A percentile compares a stretch with the other conserved stretches of the same genome.
phyloP scores from a whole-genome alignment of 345 rosid species.

The Cardamine chenopodiifolia region DNA sequence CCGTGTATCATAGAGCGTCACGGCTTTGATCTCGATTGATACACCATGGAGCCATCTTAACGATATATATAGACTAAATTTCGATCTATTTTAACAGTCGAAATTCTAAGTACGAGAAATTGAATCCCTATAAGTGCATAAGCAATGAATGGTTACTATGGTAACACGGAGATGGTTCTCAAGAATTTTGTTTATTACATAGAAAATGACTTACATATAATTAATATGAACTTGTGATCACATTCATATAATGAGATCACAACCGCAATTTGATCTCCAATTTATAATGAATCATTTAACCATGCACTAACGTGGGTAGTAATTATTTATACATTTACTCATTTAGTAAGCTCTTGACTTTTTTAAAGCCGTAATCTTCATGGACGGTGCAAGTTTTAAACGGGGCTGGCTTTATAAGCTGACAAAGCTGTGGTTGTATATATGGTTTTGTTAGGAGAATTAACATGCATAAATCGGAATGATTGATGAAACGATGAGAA shows the following conservation, averaged over 20 bases:
- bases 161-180: constrained; percentile 30
- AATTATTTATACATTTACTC: background rate
- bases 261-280: too few species aligned
- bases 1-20: constrained; percentile 46
- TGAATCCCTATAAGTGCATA: constrained; percentile 34
- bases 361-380: constrained; percentile 6
- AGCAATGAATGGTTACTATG: constrained; percentile 26
- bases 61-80: constrained; percentile 5
- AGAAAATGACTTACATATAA: background rate
- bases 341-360: background rate
- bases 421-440: background rate
- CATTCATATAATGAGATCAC: too few species aligned
- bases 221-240: constrained; percentile 17
- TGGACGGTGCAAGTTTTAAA: constrained; percentile 28
- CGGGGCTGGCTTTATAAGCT: background rate
- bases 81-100: constrained; percentile 21
- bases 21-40: constrained; percentile 49
- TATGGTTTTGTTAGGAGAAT: background rate
- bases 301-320: background rate
- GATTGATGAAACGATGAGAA: too few species aligned
- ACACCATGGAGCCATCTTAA: constrained; percentile 37
- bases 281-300: background rate
- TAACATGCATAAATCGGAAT: too few species aligned
- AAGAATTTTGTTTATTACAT: background rate
- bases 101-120: constrained; percentile 33